Evolutionary conservation across 495 filamentous ascomycete species (phyloP).

Genomic region (Chlorociboria aeruginascens): DNA sequence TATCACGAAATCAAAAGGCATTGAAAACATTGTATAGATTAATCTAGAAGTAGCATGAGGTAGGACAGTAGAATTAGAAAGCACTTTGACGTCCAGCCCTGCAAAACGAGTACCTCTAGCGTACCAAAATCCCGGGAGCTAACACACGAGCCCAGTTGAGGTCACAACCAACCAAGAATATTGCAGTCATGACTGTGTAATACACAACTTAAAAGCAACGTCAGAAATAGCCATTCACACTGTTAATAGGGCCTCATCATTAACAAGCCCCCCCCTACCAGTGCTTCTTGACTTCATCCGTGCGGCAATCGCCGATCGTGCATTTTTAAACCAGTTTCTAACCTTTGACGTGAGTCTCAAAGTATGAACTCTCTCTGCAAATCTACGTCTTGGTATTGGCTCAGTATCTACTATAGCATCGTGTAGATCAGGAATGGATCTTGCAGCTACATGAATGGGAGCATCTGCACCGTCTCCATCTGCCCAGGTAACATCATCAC

Average conservation of each 20-base stretch:
- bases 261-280: not conserved
- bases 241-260: not conserved
- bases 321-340: slow-evolving; percentile 12
- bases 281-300: slow-evolving; percentile 7
- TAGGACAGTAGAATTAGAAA: not conserved
- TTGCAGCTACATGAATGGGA: not conserved
- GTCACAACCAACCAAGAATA: not conserved
- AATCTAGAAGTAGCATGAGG: no score
- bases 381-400: not conserved
- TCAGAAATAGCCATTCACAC: not conserved
- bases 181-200: not conserved
- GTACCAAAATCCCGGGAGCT: not conserved
- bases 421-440: slow-evolving; percentile 8
- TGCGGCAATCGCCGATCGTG: slow-evolving; percentile 7
- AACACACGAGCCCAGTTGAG: not conserved
- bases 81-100: not conserved
- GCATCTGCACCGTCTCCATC: not conserved
- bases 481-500: slow-evolving; percentile 14
- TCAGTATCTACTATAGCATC: not conserved
- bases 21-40: no score
- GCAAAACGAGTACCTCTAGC: not conserved
- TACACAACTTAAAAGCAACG: not conserved
- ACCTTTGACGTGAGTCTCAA: slow-evolving; percentile 12
- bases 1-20: no score
- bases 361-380: slow-evolving; percentile 1